phyloP scores from a whole-genome alignment of 306 rosid genomes.

The Sicyos edulis region DNA sequence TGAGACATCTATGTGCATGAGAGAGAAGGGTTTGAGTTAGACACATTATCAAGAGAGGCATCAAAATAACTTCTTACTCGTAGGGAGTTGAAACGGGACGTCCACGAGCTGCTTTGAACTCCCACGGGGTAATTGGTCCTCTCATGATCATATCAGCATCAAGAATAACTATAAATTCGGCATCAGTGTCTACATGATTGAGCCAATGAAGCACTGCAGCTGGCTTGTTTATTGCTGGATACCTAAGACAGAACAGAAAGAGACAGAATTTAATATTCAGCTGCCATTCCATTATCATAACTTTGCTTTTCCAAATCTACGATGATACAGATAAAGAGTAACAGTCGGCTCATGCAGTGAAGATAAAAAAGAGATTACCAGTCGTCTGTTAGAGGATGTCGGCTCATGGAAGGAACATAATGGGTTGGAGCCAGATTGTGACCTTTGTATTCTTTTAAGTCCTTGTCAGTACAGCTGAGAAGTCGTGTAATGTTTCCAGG shows the following conservation, averaged over 20 bases:
- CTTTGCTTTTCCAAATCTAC: neutral
- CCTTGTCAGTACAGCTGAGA: constrained; percentile 83
- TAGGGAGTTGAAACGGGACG: constrained; percentile 95
- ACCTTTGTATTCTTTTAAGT: constrained; percentile 63
- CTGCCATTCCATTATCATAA: neutral
- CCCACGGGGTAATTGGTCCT: constrained; percentile 97
- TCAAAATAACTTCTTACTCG: constrained; percentile 47
- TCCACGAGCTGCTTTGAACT: constrained; percentile 85
- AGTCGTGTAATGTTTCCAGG: constrained; percentile 94
- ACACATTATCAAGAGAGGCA: neutral
- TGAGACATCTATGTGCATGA: neutral
- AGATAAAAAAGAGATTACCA: constrained; percentile 47
- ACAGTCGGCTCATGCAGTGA: neutral
- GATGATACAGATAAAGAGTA: constrained; percentile 1
- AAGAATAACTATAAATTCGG: constrained; percentile 91
- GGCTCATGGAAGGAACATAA: constrained; percentile 90
- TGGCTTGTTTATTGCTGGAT: constrained; percentile 97
- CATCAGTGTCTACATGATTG: constrained; percentile 72
- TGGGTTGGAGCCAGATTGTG: constrained; percentile 90
- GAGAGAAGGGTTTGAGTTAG: neutral
- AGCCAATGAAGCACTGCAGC: constrained; percentile 99
- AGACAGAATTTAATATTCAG: neutral
- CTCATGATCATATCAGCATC: constrained; percentile 98
- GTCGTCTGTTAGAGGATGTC: constrained; percentile 90
- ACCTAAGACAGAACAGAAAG: constrained; percentile 49